Evolutionary conservation across 257 asterid genomes (phyloP), one percentile per base, ranked within the genome.

Genomic region (Nicotiana benthamiana): DNA sequence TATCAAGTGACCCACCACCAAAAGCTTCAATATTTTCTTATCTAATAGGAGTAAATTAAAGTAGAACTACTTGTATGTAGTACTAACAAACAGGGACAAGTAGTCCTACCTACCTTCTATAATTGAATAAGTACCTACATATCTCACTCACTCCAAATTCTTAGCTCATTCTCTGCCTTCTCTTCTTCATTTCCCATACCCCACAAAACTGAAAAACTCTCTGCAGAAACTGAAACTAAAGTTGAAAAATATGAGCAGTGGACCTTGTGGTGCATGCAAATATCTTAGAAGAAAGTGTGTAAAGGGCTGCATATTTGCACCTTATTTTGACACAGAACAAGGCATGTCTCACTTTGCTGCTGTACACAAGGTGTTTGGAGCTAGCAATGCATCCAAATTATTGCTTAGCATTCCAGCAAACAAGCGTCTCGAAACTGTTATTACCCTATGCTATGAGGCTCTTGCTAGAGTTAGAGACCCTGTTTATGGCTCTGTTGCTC

Each of bases 1-100:
- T 52, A 51, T 72, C 56, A 57, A 79, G 74, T 87, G 90, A 91
- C 90, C 91, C 93, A 87, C 86, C 89, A 86, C 90, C 87, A 88
- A 84, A 85, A 86, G 86, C 80, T 87, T 80, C 80, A 75, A 67
- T 51, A 75, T 75, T 36, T 62, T 64, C 48, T 27, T 28, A 51
- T 79, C 5, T 77, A 28, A 27, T 24, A 43, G 46, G 46, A 36
- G 46, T 7, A 75, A 77, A 64, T 6, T 26, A 36, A 40, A 53
- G 65, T 30, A 43, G 30, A 32, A 36, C 11, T 57, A 27, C 43
- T 63, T 80, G 48, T 75, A 63, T 34, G 13, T 24, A 56, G 7
- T 17, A 27, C 28, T 27, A 82, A 76, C 34, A 30, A 62, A 81
- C 60, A 79, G 76, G 66, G 53, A 70, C 80, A 68, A 68, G 20